Evolutionary conservation across 306 rosid species (phyloP), one percentile per base, ranked within the genome.

Genomic region (Corylus heterophylla): DNA sequence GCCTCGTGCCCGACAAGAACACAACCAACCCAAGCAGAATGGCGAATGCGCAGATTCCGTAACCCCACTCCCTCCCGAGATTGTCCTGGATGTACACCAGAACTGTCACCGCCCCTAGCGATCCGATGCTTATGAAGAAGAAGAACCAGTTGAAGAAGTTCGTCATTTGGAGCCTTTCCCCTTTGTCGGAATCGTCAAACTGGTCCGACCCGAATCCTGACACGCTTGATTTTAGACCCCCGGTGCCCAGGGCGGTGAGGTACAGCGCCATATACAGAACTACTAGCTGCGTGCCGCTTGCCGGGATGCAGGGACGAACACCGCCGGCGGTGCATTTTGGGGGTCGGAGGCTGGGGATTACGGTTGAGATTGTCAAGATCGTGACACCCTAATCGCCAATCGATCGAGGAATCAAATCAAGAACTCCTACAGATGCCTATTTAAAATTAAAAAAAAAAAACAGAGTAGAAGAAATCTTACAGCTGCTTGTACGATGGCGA

Each of bases 151-250:
- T 89, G 82, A 94, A 90, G 83, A 94, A 94, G 39, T 83, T 87
- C 0, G 81, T n/a, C 97, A 91, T 91, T 5, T 79, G 86, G 8
- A 9, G 12, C 70, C 80, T 86, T 87, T 94, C 98, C 12, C 78
- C 72, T 3, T 74, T 12, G 64, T 94, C 89, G 0, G 83, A 7
- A 0, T 90, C 98, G 10, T 92, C 94, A 54, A 95, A 95, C 66
- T 95, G 98, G 67, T 92, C 97, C 0, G 97, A 92, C 3, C 97
- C 98, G 1, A 95, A 92, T 4, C 97, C 97, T 0, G 98, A 90
- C 3, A 92, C 97, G 8, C 97, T 89, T 0, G 98, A 92, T 79
- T 95, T 95, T 13, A 95, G 77, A 7, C 98, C 97, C 0, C 98
- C 97, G 0, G 97, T 92, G 29, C 97, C 97, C 0, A 92, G 92